Percentiles rank a stretch among this genome's conserved stretches.
Evolutionary conservation across 2,329 filamentous ascomycete genomes (phyloP).

Genomic region (Hawksworthiomyces lignivorus): DNA sequence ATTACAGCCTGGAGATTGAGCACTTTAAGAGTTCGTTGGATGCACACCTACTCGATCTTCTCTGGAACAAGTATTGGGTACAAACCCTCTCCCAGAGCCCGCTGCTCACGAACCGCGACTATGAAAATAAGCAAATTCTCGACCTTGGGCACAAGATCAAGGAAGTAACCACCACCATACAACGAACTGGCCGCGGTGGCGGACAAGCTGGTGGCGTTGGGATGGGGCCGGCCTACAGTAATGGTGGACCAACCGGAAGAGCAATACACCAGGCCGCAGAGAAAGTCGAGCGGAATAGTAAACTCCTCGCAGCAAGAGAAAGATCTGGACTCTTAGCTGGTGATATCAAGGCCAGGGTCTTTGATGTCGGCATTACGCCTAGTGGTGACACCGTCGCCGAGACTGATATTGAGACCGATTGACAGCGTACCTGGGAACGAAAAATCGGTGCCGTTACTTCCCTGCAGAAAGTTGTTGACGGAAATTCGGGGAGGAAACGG

Average conservation of each 20-base stretch:
- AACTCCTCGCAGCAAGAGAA: slow-evolving; percentile 54
- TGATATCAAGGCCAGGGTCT: slow-evolving; percentile 57
- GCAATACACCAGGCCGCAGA: slow-evolving; percentile 42
- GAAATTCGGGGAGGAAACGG: too few relatives aligned
- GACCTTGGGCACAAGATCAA: slow-evolving; percentile 79
- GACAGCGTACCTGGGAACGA: too few relatives aligned
- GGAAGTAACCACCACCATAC: slow-evolving; percentile 44
- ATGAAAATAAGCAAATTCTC: slow-evolving; percentile 82
- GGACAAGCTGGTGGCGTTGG: slow-evolving; percentile 18
- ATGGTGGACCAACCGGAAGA: slow-evolving; percentile 16
- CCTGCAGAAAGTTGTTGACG: too few relatives aligned
- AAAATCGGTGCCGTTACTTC: too few relatives aligned
- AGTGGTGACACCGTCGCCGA: too few relatives aligned
- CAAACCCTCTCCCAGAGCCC: slow-evolving; percentile 89
- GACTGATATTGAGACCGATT: too few relatives aligned
- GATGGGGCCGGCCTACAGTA: slow-evolving; percentile 20
- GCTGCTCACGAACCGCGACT: slow-evolving; percentile 86
- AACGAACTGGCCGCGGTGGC: slow-evolving; percentile 23
- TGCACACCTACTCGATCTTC: slow-evolving; percentile 70
- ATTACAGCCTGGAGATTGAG: slow-evolving; percentile 85
- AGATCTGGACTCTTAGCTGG: slow-evolving; percentile 54
- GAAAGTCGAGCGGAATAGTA: slow-evolving; percentile 55
- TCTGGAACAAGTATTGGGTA: slow-evolving; percentile 99
- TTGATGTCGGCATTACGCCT: slow-evolving; percentile 23
- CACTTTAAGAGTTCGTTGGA: slow-evolving; percentile 94